Evolutionary conservation across 1,284 basidiomycete genomes (phyloP), one percentile per base, ranked within the genome.

Genomic region (Kalmanozyma brasiliensis): DNA sequence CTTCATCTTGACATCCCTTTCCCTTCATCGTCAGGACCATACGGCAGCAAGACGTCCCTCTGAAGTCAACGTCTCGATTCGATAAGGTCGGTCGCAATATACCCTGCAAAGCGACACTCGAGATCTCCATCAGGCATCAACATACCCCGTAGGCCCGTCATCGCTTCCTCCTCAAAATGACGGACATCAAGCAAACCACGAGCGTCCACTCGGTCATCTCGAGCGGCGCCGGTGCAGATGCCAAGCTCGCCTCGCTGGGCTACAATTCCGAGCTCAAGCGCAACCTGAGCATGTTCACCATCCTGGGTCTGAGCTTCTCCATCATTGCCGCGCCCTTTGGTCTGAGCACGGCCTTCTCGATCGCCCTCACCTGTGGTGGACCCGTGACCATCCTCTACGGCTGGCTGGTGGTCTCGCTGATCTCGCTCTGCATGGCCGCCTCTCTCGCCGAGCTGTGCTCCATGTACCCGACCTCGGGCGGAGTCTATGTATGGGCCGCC

Each of bases 401-500:
- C 29, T 85, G 85, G 84, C 76, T 84, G 17, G 78, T 85, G 38
- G 84, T 85, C 5, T 84, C 83, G 9, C 53, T 83, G 42, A 83
- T 85, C 37, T 84, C 84, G n/a, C 52, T 84, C 43, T 81, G 80
- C 36, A 85, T 85, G 37, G 83, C 84, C 2, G 77, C 83, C 0
- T 83, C 82, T 52, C 74, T 85, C 8, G 85, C 83, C 1, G 85
- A 85, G 57, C 84, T 85, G 36, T 85, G 84, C 59, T 84, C 83
- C 8, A 83, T 84, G 23, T 85, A 82, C 37, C 85, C 85, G 0
- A 84, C 84, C 3, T 83, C 83, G 0, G 85, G 84, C 1, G 84
- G 85, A 33, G 84, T 85, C 1, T 85, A 85, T 65, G 84, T 84
- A 53, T 85, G 84, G 84, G 76, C 83, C 0, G 83, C 83, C 2